Base-by-base conservation (phyloP, 2,329 filamentous ascomycete species). In the Chrysoporthe austroafricana region DNA sequence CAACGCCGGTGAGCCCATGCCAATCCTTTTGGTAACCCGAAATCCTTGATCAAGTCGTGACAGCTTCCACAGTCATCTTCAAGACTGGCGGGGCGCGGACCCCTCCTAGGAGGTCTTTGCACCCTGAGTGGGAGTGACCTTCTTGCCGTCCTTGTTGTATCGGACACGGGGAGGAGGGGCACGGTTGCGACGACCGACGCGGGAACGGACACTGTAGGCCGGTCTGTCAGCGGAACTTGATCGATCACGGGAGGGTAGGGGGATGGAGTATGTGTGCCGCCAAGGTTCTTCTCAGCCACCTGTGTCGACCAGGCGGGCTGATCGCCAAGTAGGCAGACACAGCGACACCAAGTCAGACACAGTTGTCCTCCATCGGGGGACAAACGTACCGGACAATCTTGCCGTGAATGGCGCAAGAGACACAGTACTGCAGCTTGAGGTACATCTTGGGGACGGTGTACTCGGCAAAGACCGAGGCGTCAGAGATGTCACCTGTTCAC, bases 71-170 rank as follows among this genome's bases (percentile, higher is more conserved):
- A 16, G 59, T 46, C 59, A 46, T 48, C 1, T 39, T 57, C 59
- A 61, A 18, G 42, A 16, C 59, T 46, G 39, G n/a, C 13, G 39
- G 34, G 16, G 42, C 42, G 21, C 59, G 48, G 46, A n/a, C 39
- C 21, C 34, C 44, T 63, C 70, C 64, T 79, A 79, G 64, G 83
- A 78, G 77, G 86, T 85, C 86, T 92, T 93, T 79, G 88, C 86
- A 76, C 86, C 86, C 85, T 93, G 90, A 80, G 91, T 91, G 75
- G 95, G 94, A 83, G 90, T 91, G 82, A 99, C 90, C 92, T 99
- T 99, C 94, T 99, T 99, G 88, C 94, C 95, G 81, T 99, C 96
- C 91, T 98, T 97, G 92, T 99, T 99, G 93, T 97, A 99, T 79
- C 96, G 89, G 79, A 99, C 94, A 82, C 96, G 90, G 80, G 96